These are phyloP conservation scores for Pseudogymnoascus sp. DNA, from an alignment of 2,329 filamentous ascomycete genomes.

Conservation along the genomic window DNA sequence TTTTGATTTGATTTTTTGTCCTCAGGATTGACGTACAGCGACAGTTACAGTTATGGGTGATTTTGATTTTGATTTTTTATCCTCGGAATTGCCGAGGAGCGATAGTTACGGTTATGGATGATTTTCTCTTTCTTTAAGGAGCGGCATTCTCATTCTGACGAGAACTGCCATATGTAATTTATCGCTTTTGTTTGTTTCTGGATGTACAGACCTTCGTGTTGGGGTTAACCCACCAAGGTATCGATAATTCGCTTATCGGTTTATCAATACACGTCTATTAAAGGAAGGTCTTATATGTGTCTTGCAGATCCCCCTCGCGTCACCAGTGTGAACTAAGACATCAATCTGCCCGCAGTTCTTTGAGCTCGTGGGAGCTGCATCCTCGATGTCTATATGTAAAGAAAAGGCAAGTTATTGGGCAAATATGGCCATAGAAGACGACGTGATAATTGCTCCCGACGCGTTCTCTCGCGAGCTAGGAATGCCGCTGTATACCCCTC, in stretches of 20 bases:
- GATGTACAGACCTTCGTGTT: neutral
- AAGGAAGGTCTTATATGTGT: neutral
- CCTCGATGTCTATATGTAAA: neutral
- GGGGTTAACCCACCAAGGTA: neutral
- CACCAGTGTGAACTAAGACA: neutral
- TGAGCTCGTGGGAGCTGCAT: neutral
- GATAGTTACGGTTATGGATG: neutral
- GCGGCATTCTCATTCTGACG: neutral
- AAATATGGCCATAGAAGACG: neutral
- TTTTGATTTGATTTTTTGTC: too few species aligned
- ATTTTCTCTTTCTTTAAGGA: neutral
- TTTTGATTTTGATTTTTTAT: neutral
- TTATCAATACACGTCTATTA: neutral
- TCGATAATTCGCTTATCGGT: neutral
- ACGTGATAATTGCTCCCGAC: neutral
- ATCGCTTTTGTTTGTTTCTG: neutral
- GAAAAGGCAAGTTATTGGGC: neutral
- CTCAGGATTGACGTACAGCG: too few species aligned
- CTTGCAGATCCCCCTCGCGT: constrained; percentile 1
- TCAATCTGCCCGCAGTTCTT: neutral
- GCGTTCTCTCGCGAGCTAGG: neutral
- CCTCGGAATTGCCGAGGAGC: neutral
- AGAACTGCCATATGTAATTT: neutral
- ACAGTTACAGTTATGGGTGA: too few species aligned
- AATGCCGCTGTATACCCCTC: neutral